A percentile compares a stretch with the other conserved stretches of the same genome.
Conservation (phyloP, 805 yeast species). For the Kuraishia ogatae region DNA sequence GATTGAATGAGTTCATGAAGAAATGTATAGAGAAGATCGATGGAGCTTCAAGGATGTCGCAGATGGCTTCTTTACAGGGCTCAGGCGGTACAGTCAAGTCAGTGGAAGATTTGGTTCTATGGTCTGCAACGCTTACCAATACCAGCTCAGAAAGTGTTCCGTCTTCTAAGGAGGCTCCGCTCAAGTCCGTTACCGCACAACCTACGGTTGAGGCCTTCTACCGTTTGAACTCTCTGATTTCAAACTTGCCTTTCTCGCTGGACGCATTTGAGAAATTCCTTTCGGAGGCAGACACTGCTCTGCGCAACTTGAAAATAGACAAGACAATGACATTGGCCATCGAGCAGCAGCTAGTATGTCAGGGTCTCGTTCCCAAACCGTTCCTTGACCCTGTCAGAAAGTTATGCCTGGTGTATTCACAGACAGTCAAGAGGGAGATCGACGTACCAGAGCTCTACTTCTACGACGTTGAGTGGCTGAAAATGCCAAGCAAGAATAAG, state of each 20-base stretch:
- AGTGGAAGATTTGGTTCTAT: not conserved
- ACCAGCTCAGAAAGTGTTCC: not conserved
- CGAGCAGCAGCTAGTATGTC: slow-evolving; percentile 55
- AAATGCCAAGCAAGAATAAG: slow-evolving; percentile 4
- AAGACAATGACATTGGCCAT: slow-evolving; percentile 33
- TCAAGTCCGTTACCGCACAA: slow-evolving; percentile 17
- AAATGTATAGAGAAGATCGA: slow-evolving; percentile 46
- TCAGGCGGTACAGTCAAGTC: not conserved
- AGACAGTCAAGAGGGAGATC: slow-evolving; percentile 31
- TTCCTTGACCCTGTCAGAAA: slow-evolving; percentile 28
- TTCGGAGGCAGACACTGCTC: slow-evolving; percentile 42
- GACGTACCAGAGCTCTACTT: slow-evolving; percentile 49
- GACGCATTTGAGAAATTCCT: slow-evolving; percentile 52
- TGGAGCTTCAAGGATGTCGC: slow-evolving; percentile 11
- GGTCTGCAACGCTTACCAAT: not conserved
- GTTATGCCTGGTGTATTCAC: slow-evolving; percentile 39
- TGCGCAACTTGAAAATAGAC: slow-evolving; percentile 28
- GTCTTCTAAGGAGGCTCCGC: slow-evolving; percentile 29
- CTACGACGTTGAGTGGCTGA: slow-evolving; percentile 60
- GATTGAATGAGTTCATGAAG: slow-evolving; percentile 47
- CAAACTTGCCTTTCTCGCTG: slow-evolving; percentile 46
- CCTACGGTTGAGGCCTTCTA: slow-evolving; percentile 48
- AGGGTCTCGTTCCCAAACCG: slow-evolving; percentile 44
- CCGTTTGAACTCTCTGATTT: slow-evolving; percentile 37
- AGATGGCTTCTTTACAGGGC: not conserved